Evolutionary conservation across 1,284 basidiomycete genomes (phyloP).

Genomic region (Ustilago tritici): DNA sequence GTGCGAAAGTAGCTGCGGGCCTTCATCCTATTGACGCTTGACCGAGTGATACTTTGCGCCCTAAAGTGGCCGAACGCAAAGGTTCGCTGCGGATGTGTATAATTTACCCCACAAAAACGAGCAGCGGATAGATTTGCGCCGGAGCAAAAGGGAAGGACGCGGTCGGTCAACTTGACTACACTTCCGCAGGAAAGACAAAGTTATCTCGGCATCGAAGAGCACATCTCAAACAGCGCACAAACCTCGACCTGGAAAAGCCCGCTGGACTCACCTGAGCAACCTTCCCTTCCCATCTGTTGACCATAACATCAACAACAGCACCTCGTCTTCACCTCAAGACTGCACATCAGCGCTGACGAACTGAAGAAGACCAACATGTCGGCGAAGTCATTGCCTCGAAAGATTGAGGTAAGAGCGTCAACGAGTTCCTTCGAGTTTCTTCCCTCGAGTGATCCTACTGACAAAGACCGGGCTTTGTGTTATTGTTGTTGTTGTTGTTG

Average conservation of each 20-base stretch:
- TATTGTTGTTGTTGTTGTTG: no score
- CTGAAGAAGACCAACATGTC: slow-evolving; percentile 12
- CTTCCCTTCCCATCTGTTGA: background rate
- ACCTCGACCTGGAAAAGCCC: slow-evolving; percentile 7
- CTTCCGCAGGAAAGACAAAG: background rate
- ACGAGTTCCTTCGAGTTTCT: background rate
- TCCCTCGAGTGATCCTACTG: no score
- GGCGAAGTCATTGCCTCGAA: slow-evolving; percentile 9
- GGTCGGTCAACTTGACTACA: no score
- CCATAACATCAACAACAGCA: background rate
- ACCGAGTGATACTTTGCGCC: background rate
- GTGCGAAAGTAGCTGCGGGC: no score
- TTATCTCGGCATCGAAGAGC: slow-evolving; percentile 20
- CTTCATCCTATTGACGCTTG: background rate
- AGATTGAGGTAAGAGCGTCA: slow-evolving; percentile 16
- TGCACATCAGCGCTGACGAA: background rate
- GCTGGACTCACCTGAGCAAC: background rate
- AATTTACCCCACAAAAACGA: background rate
- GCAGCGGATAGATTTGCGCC: background rate
- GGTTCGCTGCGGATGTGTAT: background rate
- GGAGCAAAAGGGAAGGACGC: no score
- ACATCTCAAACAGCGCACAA: slow-evolving; percentile 1
- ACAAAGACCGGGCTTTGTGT: no score
- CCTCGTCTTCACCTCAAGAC: background rate
- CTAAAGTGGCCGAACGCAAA: background rate